Conservation (phyloP, 805 yeast genomes). For the Millerago galiae region DNA sequence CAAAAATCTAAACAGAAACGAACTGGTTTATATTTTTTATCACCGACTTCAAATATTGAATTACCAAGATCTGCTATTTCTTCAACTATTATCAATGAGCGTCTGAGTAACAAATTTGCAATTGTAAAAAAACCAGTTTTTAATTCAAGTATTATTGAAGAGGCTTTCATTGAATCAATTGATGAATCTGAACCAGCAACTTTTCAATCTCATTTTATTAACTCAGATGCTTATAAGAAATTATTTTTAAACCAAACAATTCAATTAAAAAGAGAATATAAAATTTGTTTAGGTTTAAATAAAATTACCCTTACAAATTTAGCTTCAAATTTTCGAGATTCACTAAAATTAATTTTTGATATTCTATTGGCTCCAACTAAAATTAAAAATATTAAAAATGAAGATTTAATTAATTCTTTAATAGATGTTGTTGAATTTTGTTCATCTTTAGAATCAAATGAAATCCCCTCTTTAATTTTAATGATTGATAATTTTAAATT, state of each 20-base stretch:
- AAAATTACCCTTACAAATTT: slow-evolving; percentile 11
- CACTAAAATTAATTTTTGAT: slow-evolving; percentile 9
- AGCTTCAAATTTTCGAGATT: slow-evolving; percentile 8
- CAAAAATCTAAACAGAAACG: neutral
- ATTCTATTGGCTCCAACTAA: slow-evolving; percentile 2
- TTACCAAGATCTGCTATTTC: slow-evolving; percentile 15
- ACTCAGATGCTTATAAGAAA: slow-evolving; percentile 12
- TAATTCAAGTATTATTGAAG: neutral
- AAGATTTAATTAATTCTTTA: slow-evolving; percentile 6
- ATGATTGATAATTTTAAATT: slow-evolving; percentile 17
- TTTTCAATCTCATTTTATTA: slow-evolving; percentile 3
- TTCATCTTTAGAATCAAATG: slow-evolving; percentile 5
- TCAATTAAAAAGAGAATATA: slow-evolving; percentile 6
- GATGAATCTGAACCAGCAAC: neutral
- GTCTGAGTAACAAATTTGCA: slow-evolving; percentile 15
- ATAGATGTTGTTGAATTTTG: slow-evolving; percentile 13
- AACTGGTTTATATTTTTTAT: slow-evolving; percentile 3
- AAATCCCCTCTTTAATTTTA: slow-evolving; percentile 12
- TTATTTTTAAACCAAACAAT: slow-evolving; percentile 6
- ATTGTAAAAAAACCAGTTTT: slow-evolving; percentile 6
- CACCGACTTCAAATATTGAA: slow-evolving; percentile 9
- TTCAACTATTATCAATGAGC: slow-evolving; percentile 17
- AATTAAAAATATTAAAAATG: slow-evolving; percentile 2
- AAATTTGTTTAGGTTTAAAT: slow-evolving; percentile 9
- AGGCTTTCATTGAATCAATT: neutral